Evolutionary conservation across 331 rosid genomes (phyloP).

Genomic region (Malus hybrid): DNA sequence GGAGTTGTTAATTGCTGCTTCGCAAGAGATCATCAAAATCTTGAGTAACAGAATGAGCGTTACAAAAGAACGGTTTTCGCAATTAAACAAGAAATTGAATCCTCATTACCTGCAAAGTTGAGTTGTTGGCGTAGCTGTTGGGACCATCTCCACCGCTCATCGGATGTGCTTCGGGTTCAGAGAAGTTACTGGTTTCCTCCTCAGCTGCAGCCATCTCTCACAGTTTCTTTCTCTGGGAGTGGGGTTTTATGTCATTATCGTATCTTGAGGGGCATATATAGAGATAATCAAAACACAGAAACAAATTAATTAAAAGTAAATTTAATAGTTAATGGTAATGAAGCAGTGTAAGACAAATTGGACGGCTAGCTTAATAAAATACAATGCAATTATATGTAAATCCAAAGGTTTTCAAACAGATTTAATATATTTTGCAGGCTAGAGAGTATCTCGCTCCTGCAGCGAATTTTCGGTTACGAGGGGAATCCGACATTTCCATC

Average conservation of each 20-base stretch:
- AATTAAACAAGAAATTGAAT: neutral
- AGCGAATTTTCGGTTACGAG: neutral
- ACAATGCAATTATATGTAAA: neutral
- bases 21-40: neutral
- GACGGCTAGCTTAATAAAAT: neutral
- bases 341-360: neutral
- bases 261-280: neutral
- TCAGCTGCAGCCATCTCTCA: neutral
- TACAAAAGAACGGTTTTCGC: neutral
- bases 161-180: neutral
- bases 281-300: neutral
- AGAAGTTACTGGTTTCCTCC: neutral
- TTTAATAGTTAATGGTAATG: neutral
- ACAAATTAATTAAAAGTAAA: neutral
- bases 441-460: neutral
- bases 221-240: neutral
- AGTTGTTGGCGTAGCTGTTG: slow-evolving; percentile 20
- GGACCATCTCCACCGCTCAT: slow-evolving; percentile 18
- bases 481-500: neutral
- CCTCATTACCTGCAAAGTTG: neutral
- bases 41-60: neutral
- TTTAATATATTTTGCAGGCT: neutral
- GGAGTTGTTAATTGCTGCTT: neutral
- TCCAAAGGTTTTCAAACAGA: neutral
- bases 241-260: neutral